Conservation (phyloP, 768 basidiomycete species). For the Cystobasidium ongulense region DNA sequence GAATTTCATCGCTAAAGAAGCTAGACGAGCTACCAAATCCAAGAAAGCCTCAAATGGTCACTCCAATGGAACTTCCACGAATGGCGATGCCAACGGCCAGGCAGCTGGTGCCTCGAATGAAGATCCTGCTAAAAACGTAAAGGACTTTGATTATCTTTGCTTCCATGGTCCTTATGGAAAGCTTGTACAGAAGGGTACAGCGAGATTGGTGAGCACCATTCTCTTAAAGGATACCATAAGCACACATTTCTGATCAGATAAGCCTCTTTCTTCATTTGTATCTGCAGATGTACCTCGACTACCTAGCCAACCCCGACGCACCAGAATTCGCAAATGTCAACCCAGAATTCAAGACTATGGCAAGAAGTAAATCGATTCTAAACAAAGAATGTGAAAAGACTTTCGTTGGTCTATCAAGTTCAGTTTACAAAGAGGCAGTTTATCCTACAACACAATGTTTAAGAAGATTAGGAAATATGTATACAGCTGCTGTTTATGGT, state of each 20-base stretch:
- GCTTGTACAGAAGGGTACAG: slow-evolving; percentile 94
- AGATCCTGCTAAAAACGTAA: slow-evolving; percentile 57
- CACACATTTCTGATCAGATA: background rate
- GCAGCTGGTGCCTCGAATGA: background rate
- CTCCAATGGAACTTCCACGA: slow-evolving; percentile 31
- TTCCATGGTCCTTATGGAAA: slow-evolving; percentile 99
- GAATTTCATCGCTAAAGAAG: slow-evolving; percentile 71
- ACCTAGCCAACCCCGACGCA: slow-evolving; percentile 64
- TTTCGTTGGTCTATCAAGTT: slow-evolving; percentile 71
- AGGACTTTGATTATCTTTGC: slow-evolving; percentile 79
- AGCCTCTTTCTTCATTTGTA: background rate
- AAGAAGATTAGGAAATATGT: slow-evolving; percentile 92
- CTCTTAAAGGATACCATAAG: background rate
- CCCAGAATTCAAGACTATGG: slow-evolving; percentile 54
- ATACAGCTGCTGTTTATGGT: slow-evolving; percentile 91
- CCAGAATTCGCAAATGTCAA: slow-evolving; percentile 60
- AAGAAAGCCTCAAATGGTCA: slow-evolving; percentile 35
- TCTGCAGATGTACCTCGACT: slow-evolving; percentile 69
- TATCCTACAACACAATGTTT: slow-evolving; percentile 78
- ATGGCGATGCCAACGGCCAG: slow-evolving; percentile 30
- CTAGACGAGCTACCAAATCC: slow-evolving; percentile 48
- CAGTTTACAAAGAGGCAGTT: slow-evolving; percentile 64
- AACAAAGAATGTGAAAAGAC: slow-evolving; percentile 95
- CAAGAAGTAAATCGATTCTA: slow-evolving; percentile 67
- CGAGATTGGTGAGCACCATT: slow-evolving; percentile 56